These are phyloP conservation scores for Ganoderma meredithae DNA, from an alignment of 1,284 basidiomycete genomes.

Conservation along the genomic window DNA sequence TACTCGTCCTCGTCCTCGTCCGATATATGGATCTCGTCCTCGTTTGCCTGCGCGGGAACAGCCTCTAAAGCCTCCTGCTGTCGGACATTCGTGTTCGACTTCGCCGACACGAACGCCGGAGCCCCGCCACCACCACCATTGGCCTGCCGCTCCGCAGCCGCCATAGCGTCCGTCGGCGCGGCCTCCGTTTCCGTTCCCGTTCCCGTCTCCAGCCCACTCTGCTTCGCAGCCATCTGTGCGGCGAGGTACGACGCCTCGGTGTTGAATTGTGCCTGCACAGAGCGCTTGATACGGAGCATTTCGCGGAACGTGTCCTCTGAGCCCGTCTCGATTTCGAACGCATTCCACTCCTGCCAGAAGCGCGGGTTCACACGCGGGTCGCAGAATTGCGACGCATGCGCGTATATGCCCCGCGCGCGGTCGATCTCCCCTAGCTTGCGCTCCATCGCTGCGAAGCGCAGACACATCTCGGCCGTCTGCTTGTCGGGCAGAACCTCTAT, in stretches of 20 bases:
- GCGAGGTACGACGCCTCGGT: constrained; percentile 92
- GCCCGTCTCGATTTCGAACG: constrained; percentile 97
- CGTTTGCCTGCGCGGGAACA: constrained; percentile 55
- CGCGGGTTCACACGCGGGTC: constrained; percentile 90
- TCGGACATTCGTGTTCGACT: constrained; percentile 36
- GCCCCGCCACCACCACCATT: constrained; percentile 41
- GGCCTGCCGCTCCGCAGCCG: constrained; percentile 58
- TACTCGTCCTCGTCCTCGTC: constrained; percentile 76
- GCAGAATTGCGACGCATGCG: constrained; percentile 98
- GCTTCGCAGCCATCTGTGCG: constrained; percentile 79
- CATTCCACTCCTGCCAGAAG: constrained; percentile 98
- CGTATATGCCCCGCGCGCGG: constrained; percentile 94
- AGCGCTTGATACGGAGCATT: constrained; percentile 97
- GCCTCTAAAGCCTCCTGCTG: constrained; percentile 37
- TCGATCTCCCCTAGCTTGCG: constrained; percentile 99
- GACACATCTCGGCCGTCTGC: constrained; percentile 97
- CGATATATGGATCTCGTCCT: constrained; percentile 85
- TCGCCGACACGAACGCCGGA: constrained; percentile 48
- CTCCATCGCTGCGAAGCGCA: constrained; percentile 95
- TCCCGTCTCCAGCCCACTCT: constrained; percentile 55
- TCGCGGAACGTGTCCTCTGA: constrained; percentile 99
- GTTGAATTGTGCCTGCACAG: constrained; percentile 98
- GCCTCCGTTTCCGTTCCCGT: constrained; percentile 61
- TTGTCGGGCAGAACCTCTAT: constrained; percentile 91
- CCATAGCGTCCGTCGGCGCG: constrained; percentile 73